Percentiles rank a stretch among this genome's conserved stretches.
Evolutionary conservation across 768 basidiomycete species (phyloP).

Genomic region (Russula emetica): DNA sequence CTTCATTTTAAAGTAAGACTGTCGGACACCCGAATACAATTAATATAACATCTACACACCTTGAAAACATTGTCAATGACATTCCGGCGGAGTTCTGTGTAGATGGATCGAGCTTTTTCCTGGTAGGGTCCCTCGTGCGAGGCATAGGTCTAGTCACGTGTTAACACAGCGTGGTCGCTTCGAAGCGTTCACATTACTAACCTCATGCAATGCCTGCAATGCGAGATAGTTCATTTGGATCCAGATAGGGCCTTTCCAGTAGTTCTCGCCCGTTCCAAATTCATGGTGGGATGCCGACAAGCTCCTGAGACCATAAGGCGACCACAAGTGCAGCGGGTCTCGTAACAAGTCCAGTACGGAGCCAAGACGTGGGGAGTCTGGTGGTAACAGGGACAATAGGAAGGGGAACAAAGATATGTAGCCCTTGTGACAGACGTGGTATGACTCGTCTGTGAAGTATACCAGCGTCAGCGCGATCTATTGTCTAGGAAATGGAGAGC

Average conservation of each 20-base stretch:
- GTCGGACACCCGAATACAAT: background rate
- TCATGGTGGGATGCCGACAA: constrained; percentile 84
- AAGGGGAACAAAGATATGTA: constrained; percentile 95
- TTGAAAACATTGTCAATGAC: constrained; percentile 80
- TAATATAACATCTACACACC: constrained; percentile 35
- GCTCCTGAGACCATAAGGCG: constrained; percentile 82
- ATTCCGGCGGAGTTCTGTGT: constrained; percentile 73
- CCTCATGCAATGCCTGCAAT: constrained; percentile 73
- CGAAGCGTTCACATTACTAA: constrained; percentile 31
- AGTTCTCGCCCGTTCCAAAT: constrained; percentile 91
- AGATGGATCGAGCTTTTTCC: constrained; percentile 68
- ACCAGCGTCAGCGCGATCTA: background rate
- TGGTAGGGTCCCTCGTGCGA: constrained; percentile 77
- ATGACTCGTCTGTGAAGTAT: constrained; percentile 69
- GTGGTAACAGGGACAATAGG: constrained; percentile 72
- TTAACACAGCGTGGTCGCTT: background rate
- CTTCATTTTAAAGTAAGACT: constrained; percentile 38
- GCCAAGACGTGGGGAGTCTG: constrained; percentile 74
- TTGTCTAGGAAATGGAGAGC: constrained; percentile 13
- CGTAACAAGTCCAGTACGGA: constrained; percentile 75
- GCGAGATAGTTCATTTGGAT: constrained; percentile 96
- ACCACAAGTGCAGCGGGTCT: constrained; percentile 88
- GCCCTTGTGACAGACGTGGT: constrained; percentile 85
- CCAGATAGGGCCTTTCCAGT: constrained; percentile 98
- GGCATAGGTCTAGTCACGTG: constrained; percentile 62